Conservation (phyloP, 306 rosid genomes). For the Dalbergia oliveri region DNA sequence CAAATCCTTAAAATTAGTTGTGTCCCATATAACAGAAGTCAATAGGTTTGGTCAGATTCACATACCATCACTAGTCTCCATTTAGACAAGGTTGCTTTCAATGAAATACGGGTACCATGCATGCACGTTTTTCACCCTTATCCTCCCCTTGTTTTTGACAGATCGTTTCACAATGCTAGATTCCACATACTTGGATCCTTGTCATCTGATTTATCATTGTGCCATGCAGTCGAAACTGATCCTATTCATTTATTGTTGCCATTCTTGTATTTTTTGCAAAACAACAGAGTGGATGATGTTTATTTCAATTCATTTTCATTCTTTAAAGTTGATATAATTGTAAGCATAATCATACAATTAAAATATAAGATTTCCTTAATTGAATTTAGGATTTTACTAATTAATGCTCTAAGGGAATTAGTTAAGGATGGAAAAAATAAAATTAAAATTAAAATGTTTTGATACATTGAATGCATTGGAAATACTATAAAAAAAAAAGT, state of each 20-base stretch:
- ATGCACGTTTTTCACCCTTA: conserved; percentile 37
- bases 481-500: too few species aligned
- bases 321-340: background rate
- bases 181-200: conserved; percentile 43
- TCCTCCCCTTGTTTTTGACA: conserved; percentile 32
- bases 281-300: background rate
- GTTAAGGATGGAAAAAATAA: too few species aligned
- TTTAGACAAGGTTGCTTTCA: conserved; percentile 29
- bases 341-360: background rate
- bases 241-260: background rate
- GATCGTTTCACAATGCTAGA: background rate
- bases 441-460: too few species aligned
- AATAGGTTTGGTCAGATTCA: conserved; percentile 45
- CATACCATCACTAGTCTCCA: background rate
- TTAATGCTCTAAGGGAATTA: too few species aligned
- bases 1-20: background rate
- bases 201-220: conserved; percentile 24
- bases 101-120: conserved; percentile 30
- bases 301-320: conserved; percentile 8
- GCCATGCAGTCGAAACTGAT: conserved; percentile 11
- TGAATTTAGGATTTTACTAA: background rate
- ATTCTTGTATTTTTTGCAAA: conserved; percentile 29
- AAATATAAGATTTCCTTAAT: background rate
- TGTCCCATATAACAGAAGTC: conserved; percentile 30
- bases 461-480: too few species aligned